Conservation (phyloP, 1,284 basidiomycete species). For the Wallemia mellicola region DNA sequence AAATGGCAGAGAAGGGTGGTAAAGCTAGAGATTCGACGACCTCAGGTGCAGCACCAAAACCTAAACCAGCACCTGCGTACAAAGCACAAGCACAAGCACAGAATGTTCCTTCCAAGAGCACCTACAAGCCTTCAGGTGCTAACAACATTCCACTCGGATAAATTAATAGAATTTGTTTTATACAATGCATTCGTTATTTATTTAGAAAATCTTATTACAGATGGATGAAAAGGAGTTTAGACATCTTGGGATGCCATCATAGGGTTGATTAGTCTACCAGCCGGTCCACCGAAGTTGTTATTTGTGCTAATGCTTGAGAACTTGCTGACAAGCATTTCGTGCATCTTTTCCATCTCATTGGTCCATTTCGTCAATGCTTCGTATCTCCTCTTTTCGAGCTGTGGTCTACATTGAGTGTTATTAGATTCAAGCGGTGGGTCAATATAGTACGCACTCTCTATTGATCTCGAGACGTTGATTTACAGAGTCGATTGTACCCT, state of each 20-base stretch:
- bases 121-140: background rate
- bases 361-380: slow-evolving; percentile 53
- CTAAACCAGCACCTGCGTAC: background rate
- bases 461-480: slow-evolving; percentile 71
- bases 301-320: background rate
- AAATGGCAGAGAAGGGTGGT: background rate
- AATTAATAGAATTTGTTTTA: background rate
- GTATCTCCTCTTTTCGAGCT: slow-evolving; percentile 52
- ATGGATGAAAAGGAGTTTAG: background rate
- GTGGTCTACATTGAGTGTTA: slow-evolving; percentile 26
- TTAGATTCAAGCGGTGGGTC: slow-evolving; percentile 2
- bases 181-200: background rate
- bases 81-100: background rate
- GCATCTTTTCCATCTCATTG: slow-evolving; percentile 36
- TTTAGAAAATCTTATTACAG: background rate
- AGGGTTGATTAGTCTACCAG: background rate
- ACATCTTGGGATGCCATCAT: background rate
- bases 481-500: slow-evolving; percentile 85
- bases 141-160: background rate
- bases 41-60: background rate
- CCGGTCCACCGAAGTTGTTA: background rate
- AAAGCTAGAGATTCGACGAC: background rate
- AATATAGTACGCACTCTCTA: slow-evolving; percentile 29
- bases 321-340: slow-evolving; percentile 39
- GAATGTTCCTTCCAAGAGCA: background rate